phyloP scores from a whole-genome alignment of 306 rosid genomes.

The Lathyrus aphaca region DNA sequence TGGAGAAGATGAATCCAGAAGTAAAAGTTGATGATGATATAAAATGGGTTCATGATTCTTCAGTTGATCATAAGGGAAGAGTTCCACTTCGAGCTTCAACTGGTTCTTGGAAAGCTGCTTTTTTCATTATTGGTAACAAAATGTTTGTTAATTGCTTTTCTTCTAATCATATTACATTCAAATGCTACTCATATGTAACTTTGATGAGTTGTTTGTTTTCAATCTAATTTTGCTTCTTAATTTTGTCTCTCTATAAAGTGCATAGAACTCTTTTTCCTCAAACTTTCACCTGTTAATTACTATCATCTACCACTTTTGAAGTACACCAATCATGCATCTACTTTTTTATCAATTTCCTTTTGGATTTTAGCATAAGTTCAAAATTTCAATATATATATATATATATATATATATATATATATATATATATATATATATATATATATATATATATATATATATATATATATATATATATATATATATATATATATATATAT shows the following conservation, averaged over 20 bases:
- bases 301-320: not conserved
- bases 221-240: not conserved
- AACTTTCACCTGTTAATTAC: constrained; percentile 18
- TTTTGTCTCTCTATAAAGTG: constrained; percentile 2
- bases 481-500: too few relatives aligned
- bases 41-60: constrained; percentile 65
- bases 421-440: too few relatives aligned
- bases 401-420: too few relatives aligned
- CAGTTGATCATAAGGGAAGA: constrained; percentile 57
- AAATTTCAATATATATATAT: not conserved
- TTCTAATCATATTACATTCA: not conserved
- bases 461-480: too few relatives aligned
- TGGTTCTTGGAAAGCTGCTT: constrained; percentile 73
- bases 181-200: not conserved
- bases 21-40: constrained; percentile 39
- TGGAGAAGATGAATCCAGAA: constrained; percentile 42
- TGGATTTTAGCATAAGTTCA: not conserved
- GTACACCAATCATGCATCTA: not conserved
- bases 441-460: too few relatives aligned
- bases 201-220: not conserved
- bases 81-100: constrained; percentile 68
- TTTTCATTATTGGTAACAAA: constrained; percentile 61
- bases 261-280: constrained; percentile 3
- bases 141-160: not conserved
- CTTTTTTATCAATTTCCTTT: not conserved